These are phyloP conservation scores for Tinospora cordifolia DNA, from an alignment of 164 flowering plant genomes.

Conservation along the genomic window DNA sequence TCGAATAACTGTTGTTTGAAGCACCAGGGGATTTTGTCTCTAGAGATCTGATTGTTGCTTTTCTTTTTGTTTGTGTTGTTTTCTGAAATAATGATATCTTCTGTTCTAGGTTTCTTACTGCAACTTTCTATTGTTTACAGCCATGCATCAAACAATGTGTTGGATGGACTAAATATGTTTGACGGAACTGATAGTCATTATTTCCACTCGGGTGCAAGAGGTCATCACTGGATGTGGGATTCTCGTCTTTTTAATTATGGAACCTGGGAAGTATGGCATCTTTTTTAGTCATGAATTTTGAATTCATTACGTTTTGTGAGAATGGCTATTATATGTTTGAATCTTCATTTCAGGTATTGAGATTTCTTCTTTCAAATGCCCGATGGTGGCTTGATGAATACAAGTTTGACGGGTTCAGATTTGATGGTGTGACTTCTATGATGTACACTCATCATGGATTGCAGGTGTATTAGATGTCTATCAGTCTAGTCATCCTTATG, in stretches of 20 bases:
- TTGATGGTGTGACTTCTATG: constrained; percentile 99
- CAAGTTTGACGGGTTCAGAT: constrained; percentile 96
- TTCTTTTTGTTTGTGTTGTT: not conserved
- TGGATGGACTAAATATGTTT: constrained; percentile 98
- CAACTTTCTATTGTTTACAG: constrained; percentile 30
- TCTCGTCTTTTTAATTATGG: constrained; percentile 97
- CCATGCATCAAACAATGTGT: constrained; percentile 81
- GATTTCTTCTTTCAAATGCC: constrained; percentile 93
- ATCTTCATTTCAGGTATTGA: constrained; percentile 50
- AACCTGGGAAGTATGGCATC: constrained; percentile 77
- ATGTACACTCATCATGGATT: constrained; percentile 99
- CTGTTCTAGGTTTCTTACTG: constrained; percentile 8
- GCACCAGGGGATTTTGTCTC: not conserved
- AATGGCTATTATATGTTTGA: constrained; percentile 1
- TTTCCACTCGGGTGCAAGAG: constrained; percentile 92
- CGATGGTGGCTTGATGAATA: constrained; percentile 99
- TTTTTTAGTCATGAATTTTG: not conserved
- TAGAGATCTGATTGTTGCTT: not conserved
- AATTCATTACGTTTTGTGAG: not conserved
- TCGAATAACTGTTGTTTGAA: not conserved
- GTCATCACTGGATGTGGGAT: constrained; percentile 99
- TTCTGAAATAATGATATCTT: not conserved
- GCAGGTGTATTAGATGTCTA: constrained; percentile 41
- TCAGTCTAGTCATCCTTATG: not conserved
- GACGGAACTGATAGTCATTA: constrained; percentile 94